Evolutionary conservation across 805 yeast genomes (phyloP).

Genomic region (Starmerella khaoyaiensis): DNA sequence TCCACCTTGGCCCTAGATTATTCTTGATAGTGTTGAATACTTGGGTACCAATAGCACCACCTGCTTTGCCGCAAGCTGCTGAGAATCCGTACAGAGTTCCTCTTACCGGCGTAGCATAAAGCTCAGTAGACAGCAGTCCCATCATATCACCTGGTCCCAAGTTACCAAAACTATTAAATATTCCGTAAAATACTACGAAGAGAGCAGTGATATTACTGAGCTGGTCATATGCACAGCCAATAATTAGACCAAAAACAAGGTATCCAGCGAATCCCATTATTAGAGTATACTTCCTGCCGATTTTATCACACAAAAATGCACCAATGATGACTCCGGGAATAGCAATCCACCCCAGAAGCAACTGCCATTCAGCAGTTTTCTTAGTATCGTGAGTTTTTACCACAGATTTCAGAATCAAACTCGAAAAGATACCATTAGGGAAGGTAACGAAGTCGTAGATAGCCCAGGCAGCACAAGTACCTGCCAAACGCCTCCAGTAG

Average conservation of each 20-base stretch:
- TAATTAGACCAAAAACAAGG: slow-evolving; percentile 39
- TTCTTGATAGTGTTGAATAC: slow-evolving; percentile 55
- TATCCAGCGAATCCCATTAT: slow-evolving; percentile 62
- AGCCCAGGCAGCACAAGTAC: slow-evolving; percentile 69
- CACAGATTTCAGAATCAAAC: slow-evolving; percentile 42
- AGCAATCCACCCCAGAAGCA: slow-evolving; percentile 49
- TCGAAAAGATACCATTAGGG: slow-evolving; percentile 62
- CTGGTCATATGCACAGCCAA: slow-evolving; percentile 39
- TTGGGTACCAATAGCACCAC: slow-evolving; percentile 73
- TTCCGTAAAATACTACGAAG: slow-evolving; percentile 59
- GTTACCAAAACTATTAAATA: slow-evolving; percentile 58
- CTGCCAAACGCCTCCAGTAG: slow-evolving; percentile 56
- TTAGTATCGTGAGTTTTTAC: slow-evolving; percentile 34
- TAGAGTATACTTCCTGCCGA: slow-evolving; percentile 59
- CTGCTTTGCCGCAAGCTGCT: slow-evolving; percentile 73
- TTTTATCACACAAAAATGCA: slow-evolving; percentile 45
- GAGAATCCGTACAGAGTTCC: slow-evolving; percentile 64
- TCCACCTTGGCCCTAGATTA: slow-evolving; percentile 56
- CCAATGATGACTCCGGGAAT: slow-evolving; percentile 66
- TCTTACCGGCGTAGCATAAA: slow-evolving; percentile 63
- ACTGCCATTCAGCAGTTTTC: slow-evolving; percentile 59
- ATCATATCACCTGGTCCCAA: slow-evolving; percentile 69
- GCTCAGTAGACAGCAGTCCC: slow-evolving; percentile 55
- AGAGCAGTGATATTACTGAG: slow-evolving; percentile 45
- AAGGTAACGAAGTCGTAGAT: slow-evolving; percentile 69